A percentile compares a stretch with the other conserved stretches of the same genome.
Conservation (phyloP, 2,329 filamentous ascomycete species). For the Fusarium sp. region DNA sequence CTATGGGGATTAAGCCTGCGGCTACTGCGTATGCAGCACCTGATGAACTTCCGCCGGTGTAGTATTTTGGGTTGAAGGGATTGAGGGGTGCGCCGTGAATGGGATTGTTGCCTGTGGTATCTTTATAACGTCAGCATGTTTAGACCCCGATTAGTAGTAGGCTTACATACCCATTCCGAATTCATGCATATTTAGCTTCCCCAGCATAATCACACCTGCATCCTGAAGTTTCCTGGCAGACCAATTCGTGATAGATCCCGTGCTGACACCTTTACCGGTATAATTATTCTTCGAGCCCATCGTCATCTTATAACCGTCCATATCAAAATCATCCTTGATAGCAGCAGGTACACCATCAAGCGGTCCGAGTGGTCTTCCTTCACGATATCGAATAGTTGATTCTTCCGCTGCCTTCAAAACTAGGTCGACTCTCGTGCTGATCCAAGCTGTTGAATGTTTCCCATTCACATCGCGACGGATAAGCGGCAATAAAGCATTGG, state of each 20-base stretch:
- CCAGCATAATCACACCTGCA: conserved; percentile 76
- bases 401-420: conserved; percentile 57
- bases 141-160: not conserved
- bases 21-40: conserved; percentile 79
- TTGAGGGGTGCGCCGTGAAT: conserved; percentile 80
- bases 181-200: conserved; percentile 84
- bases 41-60: conserved; percentile 80
- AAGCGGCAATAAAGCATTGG: conserved; percentile 57
- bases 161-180: conserved; percentile 71
- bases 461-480: conserved; percentile 57
- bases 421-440: conserved; percentile 56
- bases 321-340: conserved; percentile 81
- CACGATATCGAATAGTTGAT: conserved; percentile 61
- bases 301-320: conserved; percentile 76
- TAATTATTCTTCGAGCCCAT: conserved; percentile 73
- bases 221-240: conserved; percentile 76
- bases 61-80: conserved; percentile 78
- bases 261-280: conserved; percentile 58
- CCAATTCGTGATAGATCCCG: conserved; percentile 68
- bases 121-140: conserved; percentile 50
- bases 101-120: conserved; percentile 81
- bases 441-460: conserved; percentile 58
- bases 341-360: conserved; percentile 80
- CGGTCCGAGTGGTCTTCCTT: conserved; percentile 68
- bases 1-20: conserved; percentile 76